Base-by-base conservation (phyloP, 257 asterid genomes). In the Nicotiana sylvestris region DNA sequence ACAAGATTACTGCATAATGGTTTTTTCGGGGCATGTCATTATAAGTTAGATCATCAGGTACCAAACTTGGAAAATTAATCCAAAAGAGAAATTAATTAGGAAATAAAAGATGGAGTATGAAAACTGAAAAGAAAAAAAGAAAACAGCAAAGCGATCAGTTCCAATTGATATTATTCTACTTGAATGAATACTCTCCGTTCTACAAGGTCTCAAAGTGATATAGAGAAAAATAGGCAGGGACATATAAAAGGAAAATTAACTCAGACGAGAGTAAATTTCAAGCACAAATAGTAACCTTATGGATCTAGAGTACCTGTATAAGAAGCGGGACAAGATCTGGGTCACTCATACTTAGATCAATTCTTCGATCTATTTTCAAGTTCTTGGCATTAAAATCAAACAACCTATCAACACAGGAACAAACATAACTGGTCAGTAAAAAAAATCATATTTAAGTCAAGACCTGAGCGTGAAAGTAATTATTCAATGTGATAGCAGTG, bases 331-430 rank as follows among this genome's bases (percentile, higher is more conserved):
- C 98, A 62, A 96, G 97, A 89, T 94, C 99, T 68, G 96, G 92
- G 86, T 94, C 99, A 84, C 98, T 92, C 99, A 94, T 96, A 93
- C 99, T 91, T 86, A 94, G 92, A 89, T 92, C 95, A 79, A 94
- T 88, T 68, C 98, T 90, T 81, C 93, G 96, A 91, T 96, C 98
- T 97, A 96, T 96, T 49, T 95, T 89, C 90, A 92, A 82, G 89
- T 90, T 94, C 84, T 96, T 97, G 78, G 90, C 87, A 86, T 92
- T 93, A 86, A 85, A 93, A 84, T 94, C 94, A 91, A 95, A 92
- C 70, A 96, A 89, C 91, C 99, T 96, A 96, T 29, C 46, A 29
- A 51, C 80, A 76, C 46, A 51, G 80, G 53, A 76, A 51, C 80
- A 76, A 51, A 82, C 74, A 66, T 32, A 60, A 60, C 51, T 60